Conservation (phyloP, 441 rosid genomes). For the Populus hybrid region DNA sequence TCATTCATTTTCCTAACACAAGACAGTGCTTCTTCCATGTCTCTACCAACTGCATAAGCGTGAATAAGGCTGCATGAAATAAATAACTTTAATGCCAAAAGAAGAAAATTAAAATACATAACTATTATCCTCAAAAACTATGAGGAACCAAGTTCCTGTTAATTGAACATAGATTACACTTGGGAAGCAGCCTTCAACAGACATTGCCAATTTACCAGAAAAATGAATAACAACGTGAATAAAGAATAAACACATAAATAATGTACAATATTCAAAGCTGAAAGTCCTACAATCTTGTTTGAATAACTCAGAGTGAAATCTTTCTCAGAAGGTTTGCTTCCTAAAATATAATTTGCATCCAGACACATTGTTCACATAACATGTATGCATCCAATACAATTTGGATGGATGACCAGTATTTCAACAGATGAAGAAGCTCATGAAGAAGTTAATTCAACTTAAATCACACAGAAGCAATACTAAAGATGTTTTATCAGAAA, state of each 20-base stretch:
- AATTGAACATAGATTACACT: not conserved
- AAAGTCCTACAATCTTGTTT: not conserved
- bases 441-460: not conserved
- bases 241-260: not conserved
- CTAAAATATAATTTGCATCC: conserved; percentile 8
- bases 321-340: not conserved
- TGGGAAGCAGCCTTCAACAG: not conserved
- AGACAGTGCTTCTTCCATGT: conserved; percentile 93
- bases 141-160: not conserved
- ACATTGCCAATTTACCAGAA: not conserved
- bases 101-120: conserved; percentile 8
- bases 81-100: conserved; percentile 39
- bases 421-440: conserved; percentile 11
- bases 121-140: conserved; percentile 4
- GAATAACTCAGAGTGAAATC: not conserved
- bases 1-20: conserved; percentile 96
- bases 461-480: conserved; percentile 11
- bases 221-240: not conserved
- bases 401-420: not conserved
- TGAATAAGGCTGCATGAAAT: conserved; percentile 96
- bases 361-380: not conserved
- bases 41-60: conserved; percentile 98
- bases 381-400: not conserved
- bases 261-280: conserved; percentile 2
- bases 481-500: conserved; percentile 11